Base-by-base conservation (phyloP, 2,329 filamentous ascomycete genomes). In the Emmonsiellopsis sp. region DNA sequence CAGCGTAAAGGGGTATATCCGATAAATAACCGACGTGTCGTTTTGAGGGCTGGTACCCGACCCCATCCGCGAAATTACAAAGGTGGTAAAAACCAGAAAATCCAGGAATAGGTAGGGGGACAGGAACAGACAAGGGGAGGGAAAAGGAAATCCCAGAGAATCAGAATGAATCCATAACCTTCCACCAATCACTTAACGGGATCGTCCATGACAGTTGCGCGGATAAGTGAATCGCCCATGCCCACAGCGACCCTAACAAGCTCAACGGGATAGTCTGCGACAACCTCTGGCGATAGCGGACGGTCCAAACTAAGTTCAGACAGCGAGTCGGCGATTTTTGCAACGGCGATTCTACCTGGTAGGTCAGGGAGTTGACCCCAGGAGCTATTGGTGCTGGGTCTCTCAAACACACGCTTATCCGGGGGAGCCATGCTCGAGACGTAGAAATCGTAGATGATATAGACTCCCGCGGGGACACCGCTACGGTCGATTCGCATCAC, bases 371-470 rank as follows among this genome's bases (percentile, higher is more conserved):
- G 37, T 11, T 40, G 14, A 6, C 37, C 37, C 37, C 37, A 40
- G 37, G 11, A 11, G 37, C 37, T 40, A 4, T 40, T 11, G 11
- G 11, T 14, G 11, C 3, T 40, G 11, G 11, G 11, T 14, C 14
- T 40, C 37, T 40, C 37, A 5, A 27, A 27, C 21, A 27, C 21
- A 14, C 37, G 37, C 37, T 40, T 40, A 11, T 14, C 37, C 3
- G 11, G 14, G 11, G 37, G 37, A 14, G 11, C 37, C 14, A 31
- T 39, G 21, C 21, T 27, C 21, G 21, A 27, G 21, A 27, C 21
- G 32, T 53, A 48, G 27, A 53, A 53, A 39, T 53, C 33, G 33
- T 55, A 53, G 39, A 49, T 55, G 14, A 49, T 42, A 37, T 52
- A 52, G 44, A 53, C 31, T 7, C 51, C 45, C 21, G 21, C 43